A percentile compares a stretch with the other conserved stretches of the same genome.
These are phyloP conservation scores for Xylaria sp. DNA, from an alignment of 2,329 filamentous ascomycete species.

Conservation along the genomic window DNA sequence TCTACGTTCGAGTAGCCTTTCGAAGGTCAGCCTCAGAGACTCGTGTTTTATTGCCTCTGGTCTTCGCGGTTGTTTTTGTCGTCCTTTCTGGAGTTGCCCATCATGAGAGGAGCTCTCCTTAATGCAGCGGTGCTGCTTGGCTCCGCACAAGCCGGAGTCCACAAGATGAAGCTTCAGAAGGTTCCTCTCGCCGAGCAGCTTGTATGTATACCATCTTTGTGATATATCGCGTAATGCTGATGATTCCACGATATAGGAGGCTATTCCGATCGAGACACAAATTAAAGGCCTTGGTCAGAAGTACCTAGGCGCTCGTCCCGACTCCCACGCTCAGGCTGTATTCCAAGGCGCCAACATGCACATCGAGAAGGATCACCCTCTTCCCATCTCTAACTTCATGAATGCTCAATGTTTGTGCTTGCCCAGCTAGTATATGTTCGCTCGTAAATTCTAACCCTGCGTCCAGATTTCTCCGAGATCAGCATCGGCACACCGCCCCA, in stretches of 20 bases:
- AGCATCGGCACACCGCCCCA: constrained; percentile 91
- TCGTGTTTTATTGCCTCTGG: constrained; percentile 9
- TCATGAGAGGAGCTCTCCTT: constrained; percentile 88
- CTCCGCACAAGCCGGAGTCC: constrained; percentile 84
- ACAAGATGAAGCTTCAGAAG: constrained; percentile 99
- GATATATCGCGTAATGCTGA: constrained; percentile 36
- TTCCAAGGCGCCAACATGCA: constrained; percentile 80
- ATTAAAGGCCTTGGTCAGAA: constrained; percentile 89
- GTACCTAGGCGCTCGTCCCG: constrained; percentile 86
- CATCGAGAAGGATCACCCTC: constrained; percentile 75
- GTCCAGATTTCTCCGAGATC: constrained; percentile 94
- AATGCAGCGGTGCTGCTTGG: constrained; percentile 83
- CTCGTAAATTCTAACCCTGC: constrained; percentile 14
- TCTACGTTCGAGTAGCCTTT: background rate
- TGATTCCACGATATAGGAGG: constrained; percentile 64
- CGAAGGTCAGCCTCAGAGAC: constrained; percentile 5
- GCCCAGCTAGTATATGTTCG: background rate
- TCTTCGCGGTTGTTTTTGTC: constrained; percentile 27
- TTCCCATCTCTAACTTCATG: constrained; percentile 96
- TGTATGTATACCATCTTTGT: constrained; percentile 65
- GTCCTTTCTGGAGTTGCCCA: constrained; percentile 52
- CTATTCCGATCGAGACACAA: constrained; percentile 83
- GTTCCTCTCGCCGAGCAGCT: constrained; percentile 91
- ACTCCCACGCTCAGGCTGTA: constrained; percentile 77
- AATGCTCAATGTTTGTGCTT: constrained; percentile 90